Conservation (phyloP, 225 moss, liverwort and hornwort genomes). For the Lunularia cruciata region DNA sequence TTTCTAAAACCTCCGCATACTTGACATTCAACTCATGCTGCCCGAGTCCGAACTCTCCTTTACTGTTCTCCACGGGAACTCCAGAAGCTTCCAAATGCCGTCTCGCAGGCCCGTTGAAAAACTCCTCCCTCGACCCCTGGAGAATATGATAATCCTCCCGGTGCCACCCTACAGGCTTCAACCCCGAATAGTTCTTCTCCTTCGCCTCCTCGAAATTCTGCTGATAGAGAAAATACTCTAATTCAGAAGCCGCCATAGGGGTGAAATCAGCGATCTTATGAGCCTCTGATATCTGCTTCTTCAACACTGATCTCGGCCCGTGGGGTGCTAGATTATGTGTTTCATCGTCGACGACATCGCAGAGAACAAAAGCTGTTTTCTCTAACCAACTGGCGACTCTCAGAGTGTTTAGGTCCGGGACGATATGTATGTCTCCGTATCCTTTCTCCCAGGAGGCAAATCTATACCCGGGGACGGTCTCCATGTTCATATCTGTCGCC, state of each 20-base stretch:
- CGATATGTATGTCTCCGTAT: constrained; percentile 91
- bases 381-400: constrained; percentile 87
- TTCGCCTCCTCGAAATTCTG: constrained; percentile 73
- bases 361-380: constrained; percentile 86
- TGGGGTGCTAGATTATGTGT: constrained; percentile 75
- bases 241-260: constrained; percentile 90
- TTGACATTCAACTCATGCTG: constrained; percentile 98
- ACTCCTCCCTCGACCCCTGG: constrained; percentile 91
- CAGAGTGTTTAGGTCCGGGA: constrained; percentile 83
- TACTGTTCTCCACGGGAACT: constrained; percentile 95
- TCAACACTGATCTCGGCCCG: constrained; percentile 86
- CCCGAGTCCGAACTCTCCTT: constrained; percentile 89
- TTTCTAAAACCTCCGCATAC: constrained; percentile 83
- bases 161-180: constrained; percentile 88
- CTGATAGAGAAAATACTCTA: constrained; percentile 87
- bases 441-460: constrained; percentile 96
- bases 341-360: constrained; percentile 84
- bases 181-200: constrained; percentile 60
- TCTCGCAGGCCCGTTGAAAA: constrained; percentile 86
- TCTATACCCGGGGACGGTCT: constrained; percentile 88
- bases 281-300: constrained; percentile 64
- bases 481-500: constrained; percentile 98
- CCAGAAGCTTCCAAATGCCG: constrained; percentile 92
- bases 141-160: constrained; percentile 95
- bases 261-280: constrained; percentile 50